Evolutionary conservation across 306 rosid genomes (phyloP).

Genomic region (Fragaria vesca): DNA sequence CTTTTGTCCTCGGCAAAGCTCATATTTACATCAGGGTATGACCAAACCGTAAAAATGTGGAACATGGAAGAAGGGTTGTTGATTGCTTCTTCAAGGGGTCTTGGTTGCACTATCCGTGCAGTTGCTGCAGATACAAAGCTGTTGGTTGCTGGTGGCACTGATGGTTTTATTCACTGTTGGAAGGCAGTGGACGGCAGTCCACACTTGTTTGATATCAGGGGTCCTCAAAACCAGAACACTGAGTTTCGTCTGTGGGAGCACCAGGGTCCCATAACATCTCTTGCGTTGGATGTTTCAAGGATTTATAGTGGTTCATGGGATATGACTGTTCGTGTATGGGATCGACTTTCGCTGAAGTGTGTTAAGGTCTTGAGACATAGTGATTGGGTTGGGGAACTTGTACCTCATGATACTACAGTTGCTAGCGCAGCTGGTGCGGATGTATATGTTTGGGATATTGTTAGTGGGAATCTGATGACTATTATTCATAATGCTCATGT

Average conservation of each 20-base stretch:
- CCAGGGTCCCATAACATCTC: slow-evolving; percentile 82
- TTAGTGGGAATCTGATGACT: slow-evolving; percentile 46
- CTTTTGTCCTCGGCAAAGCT: slow-evolving; percentile 77
- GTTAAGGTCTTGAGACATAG: slow-evolving; percentile 67
- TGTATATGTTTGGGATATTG: slow-evolving; percentile 82
- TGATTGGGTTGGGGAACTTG: slow-evolving; percentile 94
- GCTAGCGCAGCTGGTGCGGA: slow-evolving; percentile 78
- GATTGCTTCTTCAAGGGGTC: slow-evolving; percentile 67
- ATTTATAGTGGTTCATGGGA: slow-evolving; percentile 99
- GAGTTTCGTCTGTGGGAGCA: slow-evolving; percentile 95
- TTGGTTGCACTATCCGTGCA: slow-evolving; percentile 88
- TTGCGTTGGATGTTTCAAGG: slow-evolving; percentile 80
- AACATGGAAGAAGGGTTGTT: slow-evolving; percentile 83
- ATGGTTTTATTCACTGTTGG: slow-evolving; percentile 94
- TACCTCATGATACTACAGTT: slow-evolving; percentile 69
- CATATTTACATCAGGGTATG: slow-evolving; percentile 88
- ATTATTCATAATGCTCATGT: slow-evolving; percentile 62
- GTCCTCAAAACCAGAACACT: slow-evolving; percentile 39
- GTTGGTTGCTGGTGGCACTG: slow-evolving; percentile 80
- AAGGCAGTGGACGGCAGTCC: slow-evolving; percentile 68
- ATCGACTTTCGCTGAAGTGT: slow-evolving; percentile 63
- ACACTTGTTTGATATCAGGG: slow-evolving; percentile 74
- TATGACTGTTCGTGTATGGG: slow-evolving; percentile 90
- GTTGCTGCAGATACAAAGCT: slow-evolving; percentile 77
- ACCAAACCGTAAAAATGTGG: slow-evolving; percentile 84